A percentile compares a stretch with the other conserved stretches of the same genome.
These are phyloP conservation scores for Colletotrichum noveboracense DNA, from an alignment of 2,329 filamentous ascomycete genomes.

Conservation along the genomic window DNA sequence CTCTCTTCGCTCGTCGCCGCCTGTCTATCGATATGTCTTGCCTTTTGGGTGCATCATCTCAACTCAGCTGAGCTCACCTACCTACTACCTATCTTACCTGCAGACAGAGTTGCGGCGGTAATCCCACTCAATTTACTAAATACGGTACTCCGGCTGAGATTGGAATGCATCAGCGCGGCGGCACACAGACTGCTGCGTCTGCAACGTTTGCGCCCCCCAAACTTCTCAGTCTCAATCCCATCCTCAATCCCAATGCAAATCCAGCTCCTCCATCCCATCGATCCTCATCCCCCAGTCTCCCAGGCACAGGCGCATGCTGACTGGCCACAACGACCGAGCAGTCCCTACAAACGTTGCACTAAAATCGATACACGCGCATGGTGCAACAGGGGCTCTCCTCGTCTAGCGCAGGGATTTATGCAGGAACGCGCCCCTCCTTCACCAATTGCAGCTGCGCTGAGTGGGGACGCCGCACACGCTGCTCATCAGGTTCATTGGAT, in stretches of 20 bases:
- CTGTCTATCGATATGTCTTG: background rate
- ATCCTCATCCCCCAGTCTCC: background rate
- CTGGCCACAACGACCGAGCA: slow-evolving; percentile 7
- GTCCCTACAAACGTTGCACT: slow-evolving; percentile 16
- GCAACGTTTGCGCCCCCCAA: background rate
- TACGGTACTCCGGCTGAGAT: background rate
- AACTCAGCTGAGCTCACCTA: background rate
- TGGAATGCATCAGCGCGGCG: background rate
- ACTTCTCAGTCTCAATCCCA: background rate
- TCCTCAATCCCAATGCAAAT: background rate
- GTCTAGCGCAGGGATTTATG: slow-evolving; percentile 17
- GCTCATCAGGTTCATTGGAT: slow-evolving; percentile 4
- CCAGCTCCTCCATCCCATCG: background rate
- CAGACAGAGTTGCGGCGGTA: background rate
- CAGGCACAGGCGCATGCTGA: slow-evolving; percentile 14
- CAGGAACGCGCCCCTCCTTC: slow-evolving; percentile 23
- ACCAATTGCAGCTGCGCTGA: background rate
- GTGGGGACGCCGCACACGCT: background rate
- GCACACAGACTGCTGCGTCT: background rate
- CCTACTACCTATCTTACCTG: background rate
- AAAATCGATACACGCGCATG: slow-evolving; percentile 10
- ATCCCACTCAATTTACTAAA: background rate
- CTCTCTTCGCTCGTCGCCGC: background rate
- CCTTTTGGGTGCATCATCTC: background rate
- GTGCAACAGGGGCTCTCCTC: slow-evolving; percentile 10